A percentile compares a stretch with the other conserved stretches of the same genome.
Conservation (phyloP, 306 rosid genomes). For the Corylus heterophylla region DNA sequence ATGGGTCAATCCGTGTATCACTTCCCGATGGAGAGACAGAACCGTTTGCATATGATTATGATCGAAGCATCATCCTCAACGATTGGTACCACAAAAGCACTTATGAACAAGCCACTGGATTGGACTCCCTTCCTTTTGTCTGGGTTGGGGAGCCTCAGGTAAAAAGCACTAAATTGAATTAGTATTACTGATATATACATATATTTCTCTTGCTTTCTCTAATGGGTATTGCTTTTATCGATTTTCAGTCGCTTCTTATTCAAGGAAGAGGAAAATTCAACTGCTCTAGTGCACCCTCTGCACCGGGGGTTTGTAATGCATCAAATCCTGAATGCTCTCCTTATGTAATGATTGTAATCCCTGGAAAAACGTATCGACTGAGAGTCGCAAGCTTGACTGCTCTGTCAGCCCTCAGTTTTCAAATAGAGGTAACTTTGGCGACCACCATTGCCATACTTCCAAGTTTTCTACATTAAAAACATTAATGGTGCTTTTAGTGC, state of each 20-base stretch:
- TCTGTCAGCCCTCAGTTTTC: conserved; percentile 80
- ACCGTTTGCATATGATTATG: conserved; percentile 76
- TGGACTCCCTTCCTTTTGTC: conserved; percentile 44
- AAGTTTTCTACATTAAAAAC: not conserved
- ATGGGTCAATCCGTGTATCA: conserved; percentile 66
- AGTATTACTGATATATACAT: not conserved
- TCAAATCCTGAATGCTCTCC: conserved; percentile 68
- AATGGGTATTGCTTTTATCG: not conserved
- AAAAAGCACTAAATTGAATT: not conserved
- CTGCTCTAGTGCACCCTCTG: conserved; percentile 45
- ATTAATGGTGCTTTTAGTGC: not conserved
- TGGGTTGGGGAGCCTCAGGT: conserved; percentile 92
- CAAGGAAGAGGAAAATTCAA: conserved; percentile 82
- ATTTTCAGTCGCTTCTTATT: conserved; percentile 73
- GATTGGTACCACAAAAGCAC: conserved; percentile 84
- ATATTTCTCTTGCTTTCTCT: not conserved
- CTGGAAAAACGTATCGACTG: conserved; percentile 68
- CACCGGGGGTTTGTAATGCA: conserved; percentile 50
- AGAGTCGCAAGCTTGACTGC: conserved; percentile 69
- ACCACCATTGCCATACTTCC: not conserved
- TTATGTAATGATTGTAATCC: conserved; percentile 47
- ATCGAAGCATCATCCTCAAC: conserved; percentile 68
- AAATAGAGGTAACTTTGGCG: conserved; percentile 59
- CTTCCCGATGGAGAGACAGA: conserved; percentile 57
- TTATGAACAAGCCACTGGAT: conserved; percentile 62